Percentiles rank a stretch among this genome's conserved stretches.
These are phyloP conservation scores for Cryptosporidium muris DNA, from an alignment of 169 alveolate species.

Conservation along the genomic window DNA sequence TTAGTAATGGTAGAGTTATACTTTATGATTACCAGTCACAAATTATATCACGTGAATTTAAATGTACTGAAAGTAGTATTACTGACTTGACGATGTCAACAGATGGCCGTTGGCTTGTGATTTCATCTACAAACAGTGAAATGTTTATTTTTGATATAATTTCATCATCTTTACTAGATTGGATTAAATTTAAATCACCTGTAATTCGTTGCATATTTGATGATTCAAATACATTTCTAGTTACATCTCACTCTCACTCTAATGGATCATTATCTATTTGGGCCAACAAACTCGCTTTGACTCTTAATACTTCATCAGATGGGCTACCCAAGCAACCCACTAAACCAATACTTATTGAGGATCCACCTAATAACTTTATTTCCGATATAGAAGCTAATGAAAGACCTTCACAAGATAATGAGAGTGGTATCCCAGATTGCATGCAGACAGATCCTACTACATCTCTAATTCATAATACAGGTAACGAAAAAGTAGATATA, in stretches of 20 bases:
- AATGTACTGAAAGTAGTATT: slow-evolving; percentile 11
- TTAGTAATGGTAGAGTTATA: slow-evolving; percentile 34
- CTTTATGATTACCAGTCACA: slow-evolving; percentile 68
- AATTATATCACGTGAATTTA: slow-evolving; percentile 52
- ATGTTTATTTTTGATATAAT: slow-evolving; percentile 61
- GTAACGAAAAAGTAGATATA: neutral
- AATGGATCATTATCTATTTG: slow-evolving; percentile 53
- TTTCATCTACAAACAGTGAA: slow-evolving; percentile 33
- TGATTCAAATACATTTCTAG: slow-evolving; percentile 59
- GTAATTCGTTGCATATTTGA: slow-evolving; percentile 50
- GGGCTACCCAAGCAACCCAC: slow-evolving; percentile 69
- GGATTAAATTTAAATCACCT: slow-evolving; percentile 66
- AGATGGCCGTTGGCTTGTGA: slow-evolving; percentile 55
- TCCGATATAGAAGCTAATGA: neutral
- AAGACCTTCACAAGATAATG: neutral
- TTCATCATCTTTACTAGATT: slow-evolving; percentile 48
- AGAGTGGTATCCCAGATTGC: slow-evolving; percentile 1
- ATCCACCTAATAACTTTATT: slow-evolving; percentile 39
- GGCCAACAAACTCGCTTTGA: slow-evolving; percentile 56
- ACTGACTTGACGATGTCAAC: slow-evolving; percentile 52
- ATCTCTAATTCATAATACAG: neutral
- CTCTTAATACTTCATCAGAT: slow-evolving; percentile 10
- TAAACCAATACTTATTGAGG: slow-evolving; percentile 63
- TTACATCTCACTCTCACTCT: slow-evolving; percentile 63
- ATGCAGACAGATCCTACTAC: neutral